phyloP scores from a whole-genome alignment of 1,284 basidiomycete species.

The Ganoderma lucidum region DNA sequence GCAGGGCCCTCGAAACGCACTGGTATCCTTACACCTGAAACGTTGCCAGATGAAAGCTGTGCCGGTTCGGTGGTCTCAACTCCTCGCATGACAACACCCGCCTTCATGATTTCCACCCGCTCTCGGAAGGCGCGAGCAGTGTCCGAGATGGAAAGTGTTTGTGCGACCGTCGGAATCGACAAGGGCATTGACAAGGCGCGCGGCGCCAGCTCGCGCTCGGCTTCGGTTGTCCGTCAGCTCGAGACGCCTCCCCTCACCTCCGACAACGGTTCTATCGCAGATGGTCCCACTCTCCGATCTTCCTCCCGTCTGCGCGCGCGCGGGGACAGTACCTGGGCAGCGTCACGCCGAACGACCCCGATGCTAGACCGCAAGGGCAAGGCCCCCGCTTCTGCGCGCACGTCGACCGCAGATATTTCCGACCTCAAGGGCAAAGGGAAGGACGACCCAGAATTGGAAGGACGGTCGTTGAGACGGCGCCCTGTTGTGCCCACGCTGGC shows the following conservation, averaged over 20 bases:
- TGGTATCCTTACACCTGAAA: constrained; percentile 46
- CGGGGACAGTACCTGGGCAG: constrained; percentile 32
- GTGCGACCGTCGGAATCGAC: constrained; percentile 26
- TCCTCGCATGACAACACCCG: constrained; percentile 34
- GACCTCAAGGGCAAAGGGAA: constrained; percentile 33
- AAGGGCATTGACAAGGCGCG: constrained; percentile 26
- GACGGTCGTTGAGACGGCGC: constrained; percentile 39
- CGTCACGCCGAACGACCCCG: constrained; percentile 38
- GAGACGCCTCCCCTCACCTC: constrained; percentile 46
- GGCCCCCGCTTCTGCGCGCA: constrained; percentile 36
- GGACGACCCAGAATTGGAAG: constrained; percentile 40
- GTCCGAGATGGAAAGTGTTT: constrained; percentile 33
- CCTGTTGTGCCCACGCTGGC: constrained; percentile 26
- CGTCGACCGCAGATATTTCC: constrained; percentile 33
- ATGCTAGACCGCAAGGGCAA: constrained; percentile 36
- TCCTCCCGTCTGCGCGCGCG: constrained; percentile 38
- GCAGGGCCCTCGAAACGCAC: constrained; percentile 36
- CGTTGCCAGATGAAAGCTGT: constrained; percentile 29
- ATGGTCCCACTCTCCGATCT: constrained; percentile 38
- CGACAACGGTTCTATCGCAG: constrained; percentile 38
- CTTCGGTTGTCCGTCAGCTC: constrained; percentile 40
- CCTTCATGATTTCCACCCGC: constrained; percentile 65
- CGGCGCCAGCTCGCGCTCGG: constrained; percentile 29
- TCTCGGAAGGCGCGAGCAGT: constrained; percentile 55
- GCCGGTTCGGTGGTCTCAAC: constrained; percentile 28